Conservation (phyloP, 139 green algal species). For the Chlamydomonas eustigma region DNA sequence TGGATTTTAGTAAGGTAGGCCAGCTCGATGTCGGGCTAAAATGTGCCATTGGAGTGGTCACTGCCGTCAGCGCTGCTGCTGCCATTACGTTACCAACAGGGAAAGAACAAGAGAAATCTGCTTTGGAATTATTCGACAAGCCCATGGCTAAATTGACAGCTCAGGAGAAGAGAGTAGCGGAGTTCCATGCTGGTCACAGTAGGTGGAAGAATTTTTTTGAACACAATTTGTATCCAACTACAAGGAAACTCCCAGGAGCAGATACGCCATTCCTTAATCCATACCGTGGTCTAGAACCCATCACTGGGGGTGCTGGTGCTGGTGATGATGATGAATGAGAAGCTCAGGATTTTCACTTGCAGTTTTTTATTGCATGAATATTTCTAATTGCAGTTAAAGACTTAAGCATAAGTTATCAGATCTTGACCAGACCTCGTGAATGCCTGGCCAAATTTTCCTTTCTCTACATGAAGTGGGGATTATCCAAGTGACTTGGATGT, state of each 20-base stretch:
- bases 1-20: not conserved
- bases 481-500: too few species aligned
- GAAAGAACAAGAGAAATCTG: conserved; percentile 41
- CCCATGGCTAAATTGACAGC: conserved; percentile 23
- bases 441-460: too few species aligned
- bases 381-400: too few species aligned
- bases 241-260: conserved; percentile 44
- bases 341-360: too few species aligned
- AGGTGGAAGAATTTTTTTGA: conserved; percentile 50
- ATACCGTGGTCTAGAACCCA: conserved; percentile 23
- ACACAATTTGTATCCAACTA: conserved; percentile 45
- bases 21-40: conserved; percentile 1
- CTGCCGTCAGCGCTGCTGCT: conserved; percentile 8
- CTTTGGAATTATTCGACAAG: conserved; percentile 44
- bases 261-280: conserved; percentile 53
- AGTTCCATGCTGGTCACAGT: conserved; percentile 42
- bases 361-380: too few species aligned
- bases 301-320: not conserved
- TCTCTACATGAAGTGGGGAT: too few species aligned
- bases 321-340: conserved; percentile 8
- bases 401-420: too few species aligned
- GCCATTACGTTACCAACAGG: conserved; percentile 36
- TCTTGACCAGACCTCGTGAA: too few species aligned
- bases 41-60: not conserved
- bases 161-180: conserved; percentile 32